Evolutionary conservation across 2,329 filamentous ascomycete genomes (phyloP).

Genomic region (Colletotrichum graminicola): DNA sequence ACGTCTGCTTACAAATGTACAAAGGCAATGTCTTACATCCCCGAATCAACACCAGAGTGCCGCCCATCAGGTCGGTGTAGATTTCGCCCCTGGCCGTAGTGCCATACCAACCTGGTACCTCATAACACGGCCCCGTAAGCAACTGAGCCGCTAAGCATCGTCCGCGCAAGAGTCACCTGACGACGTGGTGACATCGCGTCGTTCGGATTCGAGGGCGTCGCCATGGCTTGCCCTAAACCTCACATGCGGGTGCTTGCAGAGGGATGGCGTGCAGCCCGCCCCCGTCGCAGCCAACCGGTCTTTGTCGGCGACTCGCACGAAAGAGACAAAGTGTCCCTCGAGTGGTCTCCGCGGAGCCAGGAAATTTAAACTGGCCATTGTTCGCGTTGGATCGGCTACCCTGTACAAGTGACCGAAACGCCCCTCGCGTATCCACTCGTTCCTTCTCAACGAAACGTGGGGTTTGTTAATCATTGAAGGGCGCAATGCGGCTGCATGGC

Average conservation of each 20-base stretch:
- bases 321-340: background rate
- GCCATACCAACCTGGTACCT: background rate
- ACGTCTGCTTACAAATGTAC: background rate
- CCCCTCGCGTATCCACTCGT: background rate
- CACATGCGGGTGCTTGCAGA: background rate
- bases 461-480: conserved; percentile 12
- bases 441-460: conserved; percentile 29
- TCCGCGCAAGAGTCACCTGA: conserved; percentile 14
- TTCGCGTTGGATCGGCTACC: background rate
- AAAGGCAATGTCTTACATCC: background rate
- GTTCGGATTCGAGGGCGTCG: background rate
- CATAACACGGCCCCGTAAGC: background rate
- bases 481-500: background rate
- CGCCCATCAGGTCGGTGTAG: background rate
- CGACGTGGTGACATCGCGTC: conserved; percentile 3
- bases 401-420: no score
- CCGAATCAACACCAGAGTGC: background rate
- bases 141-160: background rate
- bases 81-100: no score
- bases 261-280: background rate
- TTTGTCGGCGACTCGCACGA: background rate
- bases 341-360: background rate
- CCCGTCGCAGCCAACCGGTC: background rate
- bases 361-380: background rate
- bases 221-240: conserved; percentile 3